phyloP scores from a whole-genome alignment of 177 flowering plant genomes.

The Telopea speciosissima region DNA sequence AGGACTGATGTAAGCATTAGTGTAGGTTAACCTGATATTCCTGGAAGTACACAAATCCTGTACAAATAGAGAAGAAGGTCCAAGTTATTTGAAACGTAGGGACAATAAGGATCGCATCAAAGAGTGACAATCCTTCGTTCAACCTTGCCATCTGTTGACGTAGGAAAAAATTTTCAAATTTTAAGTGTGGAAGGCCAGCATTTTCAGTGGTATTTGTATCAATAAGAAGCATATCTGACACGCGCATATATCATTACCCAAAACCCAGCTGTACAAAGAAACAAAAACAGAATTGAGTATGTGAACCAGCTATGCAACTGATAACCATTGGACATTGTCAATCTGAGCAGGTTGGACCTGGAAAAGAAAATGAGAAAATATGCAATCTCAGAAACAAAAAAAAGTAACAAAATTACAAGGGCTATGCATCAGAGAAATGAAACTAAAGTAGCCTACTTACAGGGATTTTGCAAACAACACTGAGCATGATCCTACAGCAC shows the following conservation, averaged over 20 bases:
- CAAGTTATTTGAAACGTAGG: conserved; percentile 99
- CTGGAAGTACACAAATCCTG: conserved; percentile 93
- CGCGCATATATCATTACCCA: conserved; percentile 51
- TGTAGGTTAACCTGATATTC: conserved; percentile 74
- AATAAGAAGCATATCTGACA: neutral
- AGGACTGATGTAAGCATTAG: conserved; percentile 1
- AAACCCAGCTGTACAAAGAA: conserved; percentile 94
- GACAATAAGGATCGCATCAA: conserved; percentile 92
- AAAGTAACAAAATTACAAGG: conserved; percentile 1
- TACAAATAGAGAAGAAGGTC: conserved; percentile 97
- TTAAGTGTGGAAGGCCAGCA: too few species aligned
- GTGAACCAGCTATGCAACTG: conserved; percentile 92
- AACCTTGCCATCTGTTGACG: conserved; percentile 83
- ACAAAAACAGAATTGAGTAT: conserved; percentile 80
- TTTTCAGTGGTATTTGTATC: neutral
- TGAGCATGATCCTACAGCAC: conserved; percentile 95
- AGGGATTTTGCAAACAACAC: conserved; percentile 96
- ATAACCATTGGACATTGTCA: conserved; percentile 79
- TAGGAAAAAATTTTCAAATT: neutral
- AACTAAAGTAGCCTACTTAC: conserved; percentile 38
- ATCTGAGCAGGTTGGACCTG: conserved; percentile 81
- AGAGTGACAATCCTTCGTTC: conserved; percentile 89
- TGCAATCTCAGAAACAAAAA: neutral
- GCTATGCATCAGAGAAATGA: neutral
- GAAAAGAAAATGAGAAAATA: conserved; percentile 9